Evolutionary conservation across 2,329 filamentous ascomycete species (phyloP), one percentile per base, ranked within the genome.

Genomic region (Talaromyces islandicus): DNA sequence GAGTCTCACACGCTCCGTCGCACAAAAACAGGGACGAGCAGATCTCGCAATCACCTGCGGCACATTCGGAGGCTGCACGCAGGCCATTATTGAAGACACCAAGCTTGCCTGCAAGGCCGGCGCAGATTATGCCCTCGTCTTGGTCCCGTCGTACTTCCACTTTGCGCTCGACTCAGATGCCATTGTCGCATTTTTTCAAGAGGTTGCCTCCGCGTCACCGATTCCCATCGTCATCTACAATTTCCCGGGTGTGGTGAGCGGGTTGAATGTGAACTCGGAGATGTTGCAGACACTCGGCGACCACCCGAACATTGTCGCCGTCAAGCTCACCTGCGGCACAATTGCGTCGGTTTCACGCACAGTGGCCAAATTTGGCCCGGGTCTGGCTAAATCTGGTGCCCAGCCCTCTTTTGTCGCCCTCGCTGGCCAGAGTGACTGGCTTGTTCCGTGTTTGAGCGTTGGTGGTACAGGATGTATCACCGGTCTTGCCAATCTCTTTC

Each of bases 61-160:
- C 19, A 77, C 76, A 27, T 67, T 74, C 64, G 69, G 73, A 54
- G 68, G 71, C 25, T 71, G 66, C 62, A 80, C 78, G 4, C 70
- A 71, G 46, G 73, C 76, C 50, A 73, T 77, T 10, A 75, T 81
- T 72, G 79, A 85, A 63, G 80, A 87, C 59, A 90, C 87, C 72
- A 74, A 78, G 57, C 85, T 89, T 65, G 89, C 87, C 10, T 82
- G 83, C 67, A 77, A 82, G 51, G 81, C 84, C 56, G 89, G 35
- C 59, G 89, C 87, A 63, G 86, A 91, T 74, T 89, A 87, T 69
- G 88, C 87, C 10, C 80, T 92, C 55, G 83, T 91, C 14, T 80
- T 92, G 51, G 87, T 89, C 17, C 89, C 89, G 6, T 84, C 83
- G 38, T 91, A 90, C 76, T 91, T 90, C 75, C 83, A 85, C 52